Conservation (phyloP, 805 yeast species). For the Pichia phayaonensis region DNA sequence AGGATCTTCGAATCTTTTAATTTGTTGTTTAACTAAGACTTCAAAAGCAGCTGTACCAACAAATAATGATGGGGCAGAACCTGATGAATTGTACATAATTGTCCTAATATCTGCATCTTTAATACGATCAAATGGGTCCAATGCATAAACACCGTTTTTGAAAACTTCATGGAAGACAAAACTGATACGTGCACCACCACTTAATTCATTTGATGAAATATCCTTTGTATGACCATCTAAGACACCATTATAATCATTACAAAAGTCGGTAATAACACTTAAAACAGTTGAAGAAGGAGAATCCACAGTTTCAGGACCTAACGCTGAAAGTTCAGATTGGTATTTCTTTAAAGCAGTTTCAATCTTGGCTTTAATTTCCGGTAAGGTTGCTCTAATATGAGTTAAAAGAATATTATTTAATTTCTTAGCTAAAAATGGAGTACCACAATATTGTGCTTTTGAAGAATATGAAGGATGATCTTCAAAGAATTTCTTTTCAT, state of each 20-base stretch:
- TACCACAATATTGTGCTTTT: conserved; percentile 95
- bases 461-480: conserved; percentile 85
- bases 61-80: conserved; percentile 91
- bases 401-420: conserved; percentile 79
- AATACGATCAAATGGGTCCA: conserved; percentile 95
- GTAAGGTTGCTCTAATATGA: conserved; percentile 82
- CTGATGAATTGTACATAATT: conserved; percentile 93
- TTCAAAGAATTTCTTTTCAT: conserved; percentile 78
- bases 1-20: conserved; percentile 91
- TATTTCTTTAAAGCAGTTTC: conserved; percentile 80
- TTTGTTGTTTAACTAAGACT: conserved; percentile 89
- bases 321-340: conserved; percentile 62
- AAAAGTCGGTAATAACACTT: conserved; percentile 84
- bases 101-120: conserved; percentile 95
- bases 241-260: conserved; percentile 85
- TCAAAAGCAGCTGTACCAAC: conserved; percentile 98
- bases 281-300: conserved; percentile 85
- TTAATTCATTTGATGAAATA: conserved; percentile 77
- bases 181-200: conserved; percentile 97
- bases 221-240: conserved; percentile 91
- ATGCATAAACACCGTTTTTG: conserved; percentile 82
- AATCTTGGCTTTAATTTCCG: conserved; percentile 88
- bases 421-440: conserved; percentile 93
- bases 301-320: conserved; percentile 88
- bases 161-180: conserved; percentile 95